Percentiles rank a stretch among this genome's conserved stretches.
These are phyloP conservation scores for Helenozyma baotianmanensis DNA, from an alignment of 805 yeast species.

Conservation along the genomic window DNA sequence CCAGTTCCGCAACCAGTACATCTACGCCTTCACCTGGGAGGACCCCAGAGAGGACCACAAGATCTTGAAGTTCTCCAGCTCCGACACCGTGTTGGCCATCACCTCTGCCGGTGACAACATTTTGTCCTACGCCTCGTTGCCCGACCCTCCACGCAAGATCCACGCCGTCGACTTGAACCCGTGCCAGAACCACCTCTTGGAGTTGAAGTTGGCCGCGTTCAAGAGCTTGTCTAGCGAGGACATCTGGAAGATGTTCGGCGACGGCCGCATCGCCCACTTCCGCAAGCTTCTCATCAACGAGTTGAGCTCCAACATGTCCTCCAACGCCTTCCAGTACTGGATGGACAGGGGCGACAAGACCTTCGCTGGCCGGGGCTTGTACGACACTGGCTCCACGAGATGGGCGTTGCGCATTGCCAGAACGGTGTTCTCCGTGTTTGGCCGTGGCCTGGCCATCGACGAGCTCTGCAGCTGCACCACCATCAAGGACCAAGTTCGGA, in stretches of 20 bases:
- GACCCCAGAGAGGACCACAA: slow-evolving; percentile 78
- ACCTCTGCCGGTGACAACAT: slow-evolving; percentile 87
- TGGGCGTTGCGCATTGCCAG: slow-evolving; percentile 77
- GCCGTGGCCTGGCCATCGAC: slow-evolving; percentile 48
- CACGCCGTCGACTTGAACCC: slow-evolving; percentile 88
- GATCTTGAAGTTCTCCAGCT: slow-evolving; percentile 54
- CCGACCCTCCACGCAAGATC: slow-evolving; percentile 68
- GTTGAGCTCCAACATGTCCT: slow-evolving; percentile 67
- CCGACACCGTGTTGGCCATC: slow-evolving; percentile 74
- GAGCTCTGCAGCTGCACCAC: slow-evolving; percentile 54
- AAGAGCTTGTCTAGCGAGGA: slow-evolving; percentile 50
- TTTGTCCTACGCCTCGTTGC: slow-evolving; percentile 65
- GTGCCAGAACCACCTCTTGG: slow-evolving; percentile 73
- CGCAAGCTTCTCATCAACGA: slow-evolving; percentile 39
- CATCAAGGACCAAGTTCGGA: slow-evolving; percentile 54
- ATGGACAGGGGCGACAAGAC: slow-evolving; percentile 55
- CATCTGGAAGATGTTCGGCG: slow-evolving; percentile 73
- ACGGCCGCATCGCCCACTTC: slow-evolving; percentile 54
- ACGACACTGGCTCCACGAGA: slow-evolving; percentile 79
- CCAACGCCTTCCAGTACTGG: slow-evolving; percentile 83
- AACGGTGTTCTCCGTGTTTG: slow-evolving; percentile 53
- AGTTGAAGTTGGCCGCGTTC: slow-evolving; percentile 70
- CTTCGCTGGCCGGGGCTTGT: slow-evolving; percentile 60
- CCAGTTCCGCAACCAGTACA: slow-evolving; percentile 74
- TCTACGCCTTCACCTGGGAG: slow-evolving; percentile 88